Evolutionary conservation across 2,329 filamentous ascomycete species (phyloP), one percentile per base, ranked within the genome.

Genomic region (Penicillium corylophilum): DNA sequence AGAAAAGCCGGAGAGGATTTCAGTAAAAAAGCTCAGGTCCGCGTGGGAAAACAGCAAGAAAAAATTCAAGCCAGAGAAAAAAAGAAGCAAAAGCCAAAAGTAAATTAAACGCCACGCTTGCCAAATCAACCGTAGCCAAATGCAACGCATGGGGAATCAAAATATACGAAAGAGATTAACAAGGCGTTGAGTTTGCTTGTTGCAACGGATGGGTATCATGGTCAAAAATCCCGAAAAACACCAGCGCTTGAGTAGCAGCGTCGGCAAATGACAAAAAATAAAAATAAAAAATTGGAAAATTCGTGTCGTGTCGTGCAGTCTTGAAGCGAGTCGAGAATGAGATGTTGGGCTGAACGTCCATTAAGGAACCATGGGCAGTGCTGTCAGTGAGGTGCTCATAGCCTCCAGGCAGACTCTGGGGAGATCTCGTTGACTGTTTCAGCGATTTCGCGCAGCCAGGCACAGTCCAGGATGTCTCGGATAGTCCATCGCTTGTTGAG

Each of bases 401-500:
- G 64, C 49, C 66, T 70, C 72, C 72, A 75, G 33, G 61, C 55
- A 22, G 67, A 59, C 22, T 70, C 65, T 20, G 65, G 56, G 15
- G 66, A 59, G 50, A 54, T 56, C 9, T 72, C 70, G 44, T 70
- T 65, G 8, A 57, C 36, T 43, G 53, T 59, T 36, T 74, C 65
- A 29, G 64, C 58, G 42, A 72, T 68, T 12, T 72, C 74, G 23
- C 72, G 68, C 26, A 87, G 74, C 82, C 83, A 87, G 13, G 71
- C 61, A 57, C 78, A 80, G 20, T 74, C 73, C 33, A 87, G 64
- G 18, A 83, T 76, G 38, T 83, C 76, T 31, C 74, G 73, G 45
- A 87, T 78, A 29, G 76, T 79, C 80, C 81, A 85, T 38, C 85
- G 76, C 45, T 74, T 70, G 36, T 79, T 71, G 28, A 76, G 67